Evolutionary conservation across 2,329 filamentous ascomycete species (phyloP).

Genomic region (Aspergillus fischeri): DNA sequence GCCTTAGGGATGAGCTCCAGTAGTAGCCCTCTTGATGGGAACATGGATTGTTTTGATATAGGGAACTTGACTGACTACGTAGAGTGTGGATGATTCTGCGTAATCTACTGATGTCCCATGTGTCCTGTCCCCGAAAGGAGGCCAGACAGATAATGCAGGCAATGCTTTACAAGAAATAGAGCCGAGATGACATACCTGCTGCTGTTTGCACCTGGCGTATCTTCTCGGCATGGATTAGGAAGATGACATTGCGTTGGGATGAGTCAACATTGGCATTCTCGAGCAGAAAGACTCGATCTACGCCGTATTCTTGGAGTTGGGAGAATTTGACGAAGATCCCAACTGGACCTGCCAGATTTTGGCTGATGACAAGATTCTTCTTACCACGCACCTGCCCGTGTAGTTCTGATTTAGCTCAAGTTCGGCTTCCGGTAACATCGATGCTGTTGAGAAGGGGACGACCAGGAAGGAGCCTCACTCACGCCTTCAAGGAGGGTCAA

Average conservation of each 20-base stretch:
- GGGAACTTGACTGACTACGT: constrained; percentile 56
- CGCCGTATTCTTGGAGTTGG: constrained; percentile 91
- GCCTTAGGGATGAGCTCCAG: constrained; percentile 41
- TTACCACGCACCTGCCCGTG: constrained; percentile 80
- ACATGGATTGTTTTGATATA: constrained; percentile 35
- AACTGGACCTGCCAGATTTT: constrained; percentile 81
- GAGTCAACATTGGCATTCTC: constrained; percentile 95
- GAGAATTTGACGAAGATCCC: constrained; percentile 93
- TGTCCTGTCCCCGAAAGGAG: not conserved
- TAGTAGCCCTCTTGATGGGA: not conserved
- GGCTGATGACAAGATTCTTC: constrained; percentile 95
- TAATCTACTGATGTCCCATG: constrained; percentile 57
- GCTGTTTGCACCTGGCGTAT: constrained; percentile 77
- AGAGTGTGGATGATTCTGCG: constrained; percentile 50
- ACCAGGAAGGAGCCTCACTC: constrained; percentile 53
- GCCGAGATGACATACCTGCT: constrained; percentile 64
- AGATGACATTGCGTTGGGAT: constrained; percentile 91
- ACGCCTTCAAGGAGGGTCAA: constrained; percentile 90
- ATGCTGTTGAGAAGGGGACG: constrained; percentile 7
- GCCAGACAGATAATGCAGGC: constrained; percentile 1
- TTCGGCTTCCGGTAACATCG: constrained; percentile 14
- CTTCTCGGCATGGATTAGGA: constrained; percentile 87
- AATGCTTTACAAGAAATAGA: constrained; percentile 7
- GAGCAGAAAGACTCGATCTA: constrained; percentile 94
- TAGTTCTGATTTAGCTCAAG: constrained; percentile 16